Conservation (phyloP, 2,329 filamentous ascomycete genomes). For the Cordyceps farinosa region DNA sequence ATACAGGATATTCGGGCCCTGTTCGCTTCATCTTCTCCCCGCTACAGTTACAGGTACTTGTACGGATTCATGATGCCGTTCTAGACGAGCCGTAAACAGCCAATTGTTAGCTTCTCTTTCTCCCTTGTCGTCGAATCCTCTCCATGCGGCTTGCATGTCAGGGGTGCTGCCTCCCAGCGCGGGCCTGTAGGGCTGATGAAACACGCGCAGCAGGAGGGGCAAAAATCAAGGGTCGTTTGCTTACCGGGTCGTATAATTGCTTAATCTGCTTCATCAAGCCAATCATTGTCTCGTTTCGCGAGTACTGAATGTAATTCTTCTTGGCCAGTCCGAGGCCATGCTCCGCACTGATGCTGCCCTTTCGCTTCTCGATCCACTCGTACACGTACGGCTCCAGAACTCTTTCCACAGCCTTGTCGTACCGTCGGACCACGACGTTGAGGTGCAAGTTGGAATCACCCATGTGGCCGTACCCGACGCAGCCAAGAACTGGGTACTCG, state of each 20-base stretch:
- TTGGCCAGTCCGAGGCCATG: conserved; percentile 93
- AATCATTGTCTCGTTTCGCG: conserved; percentile 81
- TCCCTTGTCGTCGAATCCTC: not conserved
- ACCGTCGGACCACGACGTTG: conserved; percentile 78
- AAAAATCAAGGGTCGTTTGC: conserved; percentile 32
- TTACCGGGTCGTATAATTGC: conserved; percentile 87
- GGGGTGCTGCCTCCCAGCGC: not conserved
- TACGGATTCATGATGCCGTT: conserved; percentile 99
- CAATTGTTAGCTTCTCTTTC: not conserved
- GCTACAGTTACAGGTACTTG: conserved; percentile 69
- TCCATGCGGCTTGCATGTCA: not conserved
- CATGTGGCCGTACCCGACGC: conserved; percentile 98
- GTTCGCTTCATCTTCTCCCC: not conserved
- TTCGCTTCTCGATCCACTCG: conserved; percentile 86
- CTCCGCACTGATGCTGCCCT: conserved; percentile 94
- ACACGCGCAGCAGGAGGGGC: not conserved
- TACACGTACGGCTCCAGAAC: conserved; percentile 92
- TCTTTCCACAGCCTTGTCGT: conserved; percentile 83
- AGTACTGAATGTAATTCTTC: conserved; percentile 94
- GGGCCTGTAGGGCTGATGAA: conserved; percentile 8
- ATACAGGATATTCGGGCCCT: not conserved
- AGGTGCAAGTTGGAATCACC: conserved; percentile 94
- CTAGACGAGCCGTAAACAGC: conserved; percentile 41
- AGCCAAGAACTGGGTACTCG: conserved; percentile 74
- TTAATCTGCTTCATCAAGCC: conserved; percentile 94